These are phyloP conservation scores for Collybia sordida DNA, from an alignment of 768 basidiomycete species.

Conservation along the genomic window DNA sequence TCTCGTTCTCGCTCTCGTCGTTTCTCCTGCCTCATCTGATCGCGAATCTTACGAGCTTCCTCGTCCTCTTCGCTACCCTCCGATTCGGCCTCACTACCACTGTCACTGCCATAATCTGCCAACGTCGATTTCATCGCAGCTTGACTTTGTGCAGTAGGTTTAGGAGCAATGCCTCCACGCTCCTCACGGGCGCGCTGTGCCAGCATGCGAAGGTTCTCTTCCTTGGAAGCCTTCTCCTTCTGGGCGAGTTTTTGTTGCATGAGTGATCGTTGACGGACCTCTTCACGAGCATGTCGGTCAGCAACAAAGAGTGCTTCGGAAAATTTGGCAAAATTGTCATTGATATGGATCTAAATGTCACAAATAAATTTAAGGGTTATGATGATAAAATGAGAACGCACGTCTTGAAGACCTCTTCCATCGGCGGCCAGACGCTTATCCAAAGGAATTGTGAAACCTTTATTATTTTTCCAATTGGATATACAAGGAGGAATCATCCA, in stretches of 20 bases:
- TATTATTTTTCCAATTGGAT: conserved; percentile 99
- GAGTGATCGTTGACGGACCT: conserved; percentile 91
- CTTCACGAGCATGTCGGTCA: conserved; percentile 96
- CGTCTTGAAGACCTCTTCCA: conserved; percentile 97
- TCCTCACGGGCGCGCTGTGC: conserved; percentile 97
- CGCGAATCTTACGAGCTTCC: conserved; percentile 82
- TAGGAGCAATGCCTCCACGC: conserved; percentile 74
- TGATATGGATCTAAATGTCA: conserved; percentile 83
- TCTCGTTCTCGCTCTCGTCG: conserved; percentile 93
- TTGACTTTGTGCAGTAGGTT: conserved; percentile 65
- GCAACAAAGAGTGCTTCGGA: conserved; percentile 95
- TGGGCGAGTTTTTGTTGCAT: conserved; percentile 99
- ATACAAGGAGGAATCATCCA: conserved; percentile 99
- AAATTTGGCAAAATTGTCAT: conserved; percentile 99
- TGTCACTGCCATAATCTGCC: conserved; percentile 86
- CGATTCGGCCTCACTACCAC: conserved; percentile 57
- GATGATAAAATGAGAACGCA: conserved; percentile 37
- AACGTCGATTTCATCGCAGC: conserved; percentile 75
- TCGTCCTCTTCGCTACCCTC: conserved; percentile 73
- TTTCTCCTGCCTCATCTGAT: conserved; percentile 90
- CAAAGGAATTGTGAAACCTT: conserved; percentile 98
- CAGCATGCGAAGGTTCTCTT: conserved; percentile 90
- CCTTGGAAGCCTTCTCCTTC: conserved; percentile 96
- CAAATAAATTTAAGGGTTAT: background rate
- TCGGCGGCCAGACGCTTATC: conserved; percentile 98